Percentiles rank a stretch among this genome's conserved stretches.
Evolutionary conservation across 805 yeast genomes (phyloP).

Genomic region (Ogataea corticis): DNA sequence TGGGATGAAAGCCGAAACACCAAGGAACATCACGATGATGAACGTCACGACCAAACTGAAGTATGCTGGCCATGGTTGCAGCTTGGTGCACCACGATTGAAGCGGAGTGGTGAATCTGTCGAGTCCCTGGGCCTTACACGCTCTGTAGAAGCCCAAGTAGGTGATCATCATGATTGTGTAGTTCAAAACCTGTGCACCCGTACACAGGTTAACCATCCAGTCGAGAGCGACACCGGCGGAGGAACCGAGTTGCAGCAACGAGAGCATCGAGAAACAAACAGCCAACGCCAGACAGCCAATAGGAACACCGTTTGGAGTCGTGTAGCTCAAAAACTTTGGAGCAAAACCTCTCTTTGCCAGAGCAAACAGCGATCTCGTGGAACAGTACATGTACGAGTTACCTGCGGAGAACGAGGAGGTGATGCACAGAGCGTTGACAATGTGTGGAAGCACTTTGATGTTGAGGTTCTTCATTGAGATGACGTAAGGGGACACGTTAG

Average conservation of each 20-base stretch:
- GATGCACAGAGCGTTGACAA: conserved; percentile 76
- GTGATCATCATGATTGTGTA: conserved; percentile 42
- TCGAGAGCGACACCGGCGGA: conserved; percentile 31
- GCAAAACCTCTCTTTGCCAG: conserved; percentile 73
- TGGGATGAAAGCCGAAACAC: conserved; percentile 43
- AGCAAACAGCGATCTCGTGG: conserved; percentile 67
- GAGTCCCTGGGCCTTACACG: conserved; percentile 55
- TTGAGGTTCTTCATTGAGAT: conserved; percentile 75
- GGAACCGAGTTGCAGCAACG: conserved; percentile 38
- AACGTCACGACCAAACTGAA: conserved; percentile 32
- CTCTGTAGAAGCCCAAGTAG: conserved; percentile 63
- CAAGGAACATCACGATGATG: conserved; percentile 39
- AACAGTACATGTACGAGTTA: conserved; percentile 74
- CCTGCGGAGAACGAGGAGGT: conserved; percentile 83
- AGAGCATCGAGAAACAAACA: conserved; percentile 26
- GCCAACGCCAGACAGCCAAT: conserved; percentile 40
- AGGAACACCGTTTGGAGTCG: conserved; percentile 62
- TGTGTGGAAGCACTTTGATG: conserved; percentile 67
- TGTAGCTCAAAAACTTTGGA: conserved; percentile 62
- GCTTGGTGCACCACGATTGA: conserved; percentile 48
- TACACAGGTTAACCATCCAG: conserved; percentile 34
- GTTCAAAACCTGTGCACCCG: conserved; percentile 32
- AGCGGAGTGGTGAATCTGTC: conserved; percentile 46
- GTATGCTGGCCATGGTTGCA: conserved; percentile 37
- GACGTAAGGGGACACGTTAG: conserved; percentile 78